These are phyloP conservation scores for Kodamaea nitidulidarum DNA, from an alignment of 805 yeast species.

Conservation along the genomic window DNA sequence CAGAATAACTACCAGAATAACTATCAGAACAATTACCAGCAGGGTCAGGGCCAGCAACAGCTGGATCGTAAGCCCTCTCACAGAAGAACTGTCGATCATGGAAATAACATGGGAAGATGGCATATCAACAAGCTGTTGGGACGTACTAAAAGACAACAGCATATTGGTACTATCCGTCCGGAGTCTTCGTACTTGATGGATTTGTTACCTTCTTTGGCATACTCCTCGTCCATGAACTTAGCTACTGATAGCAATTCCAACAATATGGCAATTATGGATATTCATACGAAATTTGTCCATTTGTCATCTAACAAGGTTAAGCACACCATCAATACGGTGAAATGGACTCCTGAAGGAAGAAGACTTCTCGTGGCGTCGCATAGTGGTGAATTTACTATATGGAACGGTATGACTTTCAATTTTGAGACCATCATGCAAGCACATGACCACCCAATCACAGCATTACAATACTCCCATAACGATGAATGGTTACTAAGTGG, in stretches of 20 bases:
- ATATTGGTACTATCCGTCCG: constrained; percentile 58
- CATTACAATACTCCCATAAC: constrained; percentile 76
- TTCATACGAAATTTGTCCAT: constrained; percentile 82
- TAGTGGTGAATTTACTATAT: constrained; percentile 92
- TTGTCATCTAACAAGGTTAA: constrained; percentile 85
- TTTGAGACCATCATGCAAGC: constrained; percentile 99
- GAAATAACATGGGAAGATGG: constrained; percentile 69
- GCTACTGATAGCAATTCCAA: constrained; percentile 22
- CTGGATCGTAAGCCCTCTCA: constrained; percentile 52
- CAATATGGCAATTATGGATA: constrained; percentile 51
- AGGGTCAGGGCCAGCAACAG: constrained; percentile 41
- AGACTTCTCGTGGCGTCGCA: constrained; percentile 84
- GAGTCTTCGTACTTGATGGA: constrained; percentile 63
- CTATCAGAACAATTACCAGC: constrained; percentile 18
- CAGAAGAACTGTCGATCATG: constrained; percentile 75
- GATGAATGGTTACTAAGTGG: constrained; percentile 95
- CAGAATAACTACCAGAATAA: constrained; percentile 17
- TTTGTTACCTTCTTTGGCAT: constrained; percentile 63
- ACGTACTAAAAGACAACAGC: constrained; percentile 25
- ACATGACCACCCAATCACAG: constrained; percentile 84
- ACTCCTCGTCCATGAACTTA: constrained; percentile 33
- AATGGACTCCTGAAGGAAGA: constrained; percentile 97
- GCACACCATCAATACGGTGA: constrained; percentile 84
- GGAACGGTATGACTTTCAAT: constrained; percentile 94
- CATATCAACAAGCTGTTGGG: constrained; percentile 43